Conservation (phyloP, 1,284 basidiomycete genomes). For the Leccinum solheimii region DNA sequence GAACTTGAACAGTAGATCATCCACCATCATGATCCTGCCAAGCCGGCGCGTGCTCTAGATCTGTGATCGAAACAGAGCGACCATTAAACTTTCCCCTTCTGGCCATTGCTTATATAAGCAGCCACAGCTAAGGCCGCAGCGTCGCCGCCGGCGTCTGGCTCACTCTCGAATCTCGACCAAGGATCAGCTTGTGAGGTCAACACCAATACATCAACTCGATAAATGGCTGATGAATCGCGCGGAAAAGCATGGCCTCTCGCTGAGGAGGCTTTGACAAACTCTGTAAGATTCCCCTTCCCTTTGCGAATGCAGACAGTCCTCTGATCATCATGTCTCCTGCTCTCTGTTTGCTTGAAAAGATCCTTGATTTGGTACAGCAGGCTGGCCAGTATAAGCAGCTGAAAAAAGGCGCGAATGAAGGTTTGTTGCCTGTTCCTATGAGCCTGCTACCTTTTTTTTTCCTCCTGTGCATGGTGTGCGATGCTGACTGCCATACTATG, state of each 20-base stretch:
- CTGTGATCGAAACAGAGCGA: too few species aligned
- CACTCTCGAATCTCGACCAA: constrained; percentile 59
- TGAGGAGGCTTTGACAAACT: constrained; percentile 88
- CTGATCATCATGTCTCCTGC: neutral
- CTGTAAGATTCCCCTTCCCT: constrained; percentile 54
- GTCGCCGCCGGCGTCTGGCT: neutral
- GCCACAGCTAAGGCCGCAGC: too few species aligned
- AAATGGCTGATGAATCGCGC: constrained; percentile 64
- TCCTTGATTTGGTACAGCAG: constrained; percentile 88
- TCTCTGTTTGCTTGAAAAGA: constrained; percentile 46
- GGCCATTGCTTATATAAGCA: constrained; percentile 22
- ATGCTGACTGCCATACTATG: constrained; percentile 9
- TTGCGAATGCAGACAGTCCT: neutral
- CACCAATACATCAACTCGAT: constrained; percentile 7
- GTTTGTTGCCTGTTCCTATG: constrained; percentile 39
- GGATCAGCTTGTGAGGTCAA: constrained; percentile 80
- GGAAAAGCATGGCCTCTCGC: constrained; percentile 94
- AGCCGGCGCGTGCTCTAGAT: too few species aligned
- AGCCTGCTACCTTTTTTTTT: neutral
- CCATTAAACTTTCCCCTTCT: constrained; percentile 3
- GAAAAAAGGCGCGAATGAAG: constrained; percentile 98
- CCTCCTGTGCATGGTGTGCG: neutral
- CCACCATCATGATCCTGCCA: too few species aligned
- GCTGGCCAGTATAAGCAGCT: constrained; percentile 93
- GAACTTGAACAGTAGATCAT: too few species aligned